Percentiles rank a stretch among this genome's conserved stretches.
These are phyloP conservation scores for Eragrostis nindensis DNA, from an alignment of 176 grass and related monocot species.

Conservation along the genomic window DNA sequence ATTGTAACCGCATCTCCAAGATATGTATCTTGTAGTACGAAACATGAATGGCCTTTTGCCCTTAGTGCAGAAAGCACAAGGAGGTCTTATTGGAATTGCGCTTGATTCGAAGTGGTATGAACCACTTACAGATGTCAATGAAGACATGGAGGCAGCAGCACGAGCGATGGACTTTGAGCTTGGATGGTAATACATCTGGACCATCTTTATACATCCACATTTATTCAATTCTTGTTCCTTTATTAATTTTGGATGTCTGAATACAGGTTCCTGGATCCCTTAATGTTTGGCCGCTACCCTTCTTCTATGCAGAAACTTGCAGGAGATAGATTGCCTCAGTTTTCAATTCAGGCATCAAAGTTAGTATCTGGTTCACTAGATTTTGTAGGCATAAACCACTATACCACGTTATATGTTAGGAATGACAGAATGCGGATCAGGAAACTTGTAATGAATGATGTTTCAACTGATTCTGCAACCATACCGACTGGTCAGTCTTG, in stretches of 20 bases:
- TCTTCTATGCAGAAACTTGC: constrained; percentile 81
- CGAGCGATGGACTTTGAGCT: constrained; percentile 94
- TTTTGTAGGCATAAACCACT: constrained; percentile 98
- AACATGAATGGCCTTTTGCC: background rate
- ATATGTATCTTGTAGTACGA: background rate
- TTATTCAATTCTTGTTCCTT: constrained; percentile 9
- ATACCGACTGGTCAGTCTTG: constrained; percentile 69
- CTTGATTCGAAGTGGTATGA: constrained; percentile 95
- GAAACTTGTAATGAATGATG: constrained; percentile 84
- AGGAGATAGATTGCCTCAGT: constrained; percentile 68
- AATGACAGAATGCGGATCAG: constrained; percentile 76
- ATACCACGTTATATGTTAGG: constrained; percentile 87
- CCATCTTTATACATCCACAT: constrained; percentile 8
- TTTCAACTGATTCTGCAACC: constrained; percentile 63
- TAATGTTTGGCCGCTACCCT: constrained; percentile 87
- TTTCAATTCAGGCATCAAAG: constrained; percentile 60
- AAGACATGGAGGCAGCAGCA: constrained; percentile 73
- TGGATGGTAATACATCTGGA: constrained; percentile 68
- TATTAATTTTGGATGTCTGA: constrained; percentile 39
- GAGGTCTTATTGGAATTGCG: constrained; percentile 65
- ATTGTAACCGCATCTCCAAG: background rate
- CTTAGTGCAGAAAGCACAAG: constrained; percentile 64
- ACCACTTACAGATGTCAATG: constrained; percentile 62
- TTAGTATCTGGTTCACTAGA: constrained; percentile 68
- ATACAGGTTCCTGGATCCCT: constrained; percentile 90